Conservation (phyloP, 2,329 filamentous ascomycete species). For the Fusarium haematococcum region DNA sequence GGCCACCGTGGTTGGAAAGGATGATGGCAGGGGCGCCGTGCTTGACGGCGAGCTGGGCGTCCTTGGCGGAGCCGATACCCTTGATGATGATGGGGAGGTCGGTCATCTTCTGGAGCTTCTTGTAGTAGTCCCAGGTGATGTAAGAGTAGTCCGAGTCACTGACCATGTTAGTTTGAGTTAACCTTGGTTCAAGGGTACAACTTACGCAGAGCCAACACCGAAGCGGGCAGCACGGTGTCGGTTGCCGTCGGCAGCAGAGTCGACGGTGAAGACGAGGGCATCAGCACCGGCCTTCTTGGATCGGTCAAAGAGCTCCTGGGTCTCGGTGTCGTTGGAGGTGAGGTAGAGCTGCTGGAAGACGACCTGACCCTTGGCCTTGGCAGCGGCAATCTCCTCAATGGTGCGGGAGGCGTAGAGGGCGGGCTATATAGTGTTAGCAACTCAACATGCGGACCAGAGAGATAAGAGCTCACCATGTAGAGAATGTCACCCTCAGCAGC, state of each 20-base stretch:
- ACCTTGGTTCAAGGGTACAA: not conserved
- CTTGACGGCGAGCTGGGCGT: conserved; percentile 51
- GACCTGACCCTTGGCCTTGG: conserved; percentile 51
- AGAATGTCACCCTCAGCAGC: conserved; percentile 61
- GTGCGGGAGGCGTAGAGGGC: conserved; percentile 49
- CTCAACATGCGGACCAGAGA: not conserved
- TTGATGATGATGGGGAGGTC: conserved; percentile 55
- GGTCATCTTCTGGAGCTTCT: conserved; percentile 51
- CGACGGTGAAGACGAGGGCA: conserved; percentile 54
- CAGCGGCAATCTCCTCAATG: conserved; percentile 53
- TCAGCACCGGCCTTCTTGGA: conserved; percentile 50
- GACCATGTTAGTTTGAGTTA: not conserved
- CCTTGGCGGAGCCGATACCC: conserved; percentile 53
- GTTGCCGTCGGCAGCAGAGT: conserved; percentile 54
- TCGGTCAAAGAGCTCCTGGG: conserved; percentile 46
- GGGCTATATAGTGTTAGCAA: conserved; percentile 38
- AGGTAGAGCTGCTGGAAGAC: conserved; percentile 53
- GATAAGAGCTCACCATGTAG: conserved; percentile 55
- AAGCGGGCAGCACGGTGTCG: conserved; percentile 56
- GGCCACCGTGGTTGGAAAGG: conserved; percentile 58
- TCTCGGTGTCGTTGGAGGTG: conserved; percentile 49
- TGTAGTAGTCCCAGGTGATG: conserved; percentile 53
- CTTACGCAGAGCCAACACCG: conserved; percentile 52
- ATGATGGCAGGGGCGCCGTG: conserved; percentile 50
- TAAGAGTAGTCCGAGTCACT: conserved; percentile 42